Evolutionary conservation across 1,284 basidiomycete genomes (phyloP).

Genomic region (Vanrija sp.): DNA sequence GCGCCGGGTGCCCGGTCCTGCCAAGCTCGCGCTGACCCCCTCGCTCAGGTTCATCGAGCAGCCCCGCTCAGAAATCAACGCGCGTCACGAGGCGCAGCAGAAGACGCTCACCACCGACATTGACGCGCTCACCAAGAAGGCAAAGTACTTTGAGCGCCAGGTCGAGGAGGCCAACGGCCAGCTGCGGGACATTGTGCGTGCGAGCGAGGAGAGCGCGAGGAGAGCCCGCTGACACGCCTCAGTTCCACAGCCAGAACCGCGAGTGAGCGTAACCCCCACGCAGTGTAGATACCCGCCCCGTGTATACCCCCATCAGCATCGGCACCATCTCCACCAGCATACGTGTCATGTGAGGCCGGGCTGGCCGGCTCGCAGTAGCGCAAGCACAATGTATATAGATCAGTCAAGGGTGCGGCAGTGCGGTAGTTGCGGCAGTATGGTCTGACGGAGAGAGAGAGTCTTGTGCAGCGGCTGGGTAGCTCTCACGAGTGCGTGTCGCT

Average conservation of each 20-base stretch:
- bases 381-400: too few species aligned
- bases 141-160: slow-evolving; percentile 85
- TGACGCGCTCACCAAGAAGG: slow-evolving; percentile 63
- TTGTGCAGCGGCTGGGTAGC: not conserved
- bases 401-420: not conserved
- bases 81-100: slow-evolving; percentile 66
- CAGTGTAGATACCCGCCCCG: not conserved
- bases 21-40: slow-evolving; percentile 1
- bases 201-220: not conserved
- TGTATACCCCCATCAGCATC: not conserved
- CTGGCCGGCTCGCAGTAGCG: too few species aligned
- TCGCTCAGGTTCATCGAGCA: slow-evolving; percentile 75
- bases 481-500: not conserved
- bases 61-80: slow-evolving; percentile 73
- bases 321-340: not conserved
- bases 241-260: slow-evolving; percentile 47
- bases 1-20: not conserved
- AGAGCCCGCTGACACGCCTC: slow-evolving; percentile 5
- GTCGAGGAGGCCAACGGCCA: slow-evolving; percentile 82
- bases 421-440: too few species aligned
- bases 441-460: slow-evolving; percentile 2
- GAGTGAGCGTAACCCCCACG: slow-evolving; percentile 4
- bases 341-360: not conserved
- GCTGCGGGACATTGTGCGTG: slow-evolving; percentile 75
- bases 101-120: slow-evolving; percentile 78